A percentile compares a stretch with the other conserved stretches of the same genome.
phyloP scores from a whole-genome alignment of 1,284 basidiomycete species.

The Apiotrichum mycotoxinovorans region DNA sequence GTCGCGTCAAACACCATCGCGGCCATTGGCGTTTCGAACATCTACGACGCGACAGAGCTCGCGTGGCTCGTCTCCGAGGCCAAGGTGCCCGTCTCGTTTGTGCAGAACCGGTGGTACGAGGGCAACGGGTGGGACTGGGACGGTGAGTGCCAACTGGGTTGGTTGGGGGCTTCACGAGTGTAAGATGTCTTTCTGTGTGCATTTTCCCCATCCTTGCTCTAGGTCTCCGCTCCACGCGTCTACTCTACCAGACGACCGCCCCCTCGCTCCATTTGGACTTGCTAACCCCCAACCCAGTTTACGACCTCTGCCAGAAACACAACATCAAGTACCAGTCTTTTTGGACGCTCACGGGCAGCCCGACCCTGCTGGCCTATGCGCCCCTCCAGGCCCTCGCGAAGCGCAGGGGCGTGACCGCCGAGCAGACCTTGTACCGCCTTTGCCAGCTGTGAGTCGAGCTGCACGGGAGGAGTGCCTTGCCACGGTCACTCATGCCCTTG shows the following conservation, averaged over 20 bases:
- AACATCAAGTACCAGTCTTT: constrained; percentile 76
- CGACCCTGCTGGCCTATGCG: constrained; percentile 58
- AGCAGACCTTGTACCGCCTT: constrained; percentile 65
- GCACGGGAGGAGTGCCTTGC: background rate
- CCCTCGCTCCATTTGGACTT: no score
- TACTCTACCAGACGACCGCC: constrained; percentile 19
- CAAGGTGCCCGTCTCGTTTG: constrained; percentile 60
- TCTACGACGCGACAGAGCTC: constrained; percentile 62
- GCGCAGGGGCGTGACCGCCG: constrained; percentile 57
- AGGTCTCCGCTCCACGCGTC: constrained; percentile 55
- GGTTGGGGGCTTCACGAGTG: background rate
- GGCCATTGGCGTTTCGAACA: constrained; percentile 70
- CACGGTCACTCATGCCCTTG: no score
- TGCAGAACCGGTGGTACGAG: constrained; percentile 79
- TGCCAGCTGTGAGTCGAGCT: constrained; percentile 53
- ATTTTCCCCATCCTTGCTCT: no score
- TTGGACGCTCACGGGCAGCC: constrained; percentile 77
- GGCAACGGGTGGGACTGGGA: constrained; percentile 69
- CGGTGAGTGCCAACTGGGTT: constrained; percentile 31
- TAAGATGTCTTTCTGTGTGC: no score
- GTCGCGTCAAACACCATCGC: constrained; percentile 63
- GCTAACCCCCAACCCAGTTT: constrained; percentile 21
- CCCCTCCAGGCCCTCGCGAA: constrained; percentile 54
- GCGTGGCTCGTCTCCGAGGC: constrained; percentile 53
- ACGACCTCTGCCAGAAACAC: constrained; percentile 49